These are phyloP conservation scores for Eutrema yunnanense DNA, from an alignment of 345 rosid species.

Conservation along the genomic window DNA sequence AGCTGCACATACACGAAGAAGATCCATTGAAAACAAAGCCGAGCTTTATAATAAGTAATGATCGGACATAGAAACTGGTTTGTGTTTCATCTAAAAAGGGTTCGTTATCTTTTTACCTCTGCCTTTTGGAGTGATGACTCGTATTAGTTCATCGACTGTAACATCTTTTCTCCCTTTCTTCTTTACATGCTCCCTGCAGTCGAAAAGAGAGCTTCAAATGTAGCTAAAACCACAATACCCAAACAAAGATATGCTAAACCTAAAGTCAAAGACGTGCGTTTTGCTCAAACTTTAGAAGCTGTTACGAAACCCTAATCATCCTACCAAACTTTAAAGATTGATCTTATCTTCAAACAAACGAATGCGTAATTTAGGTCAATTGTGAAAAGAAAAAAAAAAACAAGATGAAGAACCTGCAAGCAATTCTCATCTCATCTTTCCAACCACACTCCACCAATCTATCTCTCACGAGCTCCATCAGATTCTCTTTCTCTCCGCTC, in stretches of 20 bases:
- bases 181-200: constrained; percentile 55
- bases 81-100: not conserved
- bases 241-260: not conserved
- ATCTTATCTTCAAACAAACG: not conserved
- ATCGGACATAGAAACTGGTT: not conserved
- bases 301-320: not conserved
- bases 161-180: constrained; percentile 76
- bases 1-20: constrained; percentile 37
- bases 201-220: not conserved
- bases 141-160: constrained; percentile 73
- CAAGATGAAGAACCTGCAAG: constrained; percentile 52
- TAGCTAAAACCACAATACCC: not conserved
- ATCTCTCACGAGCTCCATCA: constrained; percentile 70
- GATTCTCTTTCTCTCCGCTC: constrained; percentile 66
- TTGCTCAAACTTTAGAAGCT: not conserved
- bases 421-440: constrained; percentile 77
- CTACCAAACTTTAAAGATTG: not conserved
- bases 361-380: not conserved
- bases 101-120: constrained; percentile 43
- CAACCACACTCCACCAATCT: constrained; percentile 75
- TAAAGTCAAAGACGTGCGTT: not conserved
- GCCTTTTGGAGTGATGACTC: constrained; percentile 74
- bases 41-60: not conserved
- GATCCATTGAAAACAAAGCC: not conserved
- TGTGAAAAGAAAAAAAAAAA: not conserved